Evolutionary conservation across 768 basidiomycete species (phyloP).

Genomic region (Saitozyma podzolica): DNA sequence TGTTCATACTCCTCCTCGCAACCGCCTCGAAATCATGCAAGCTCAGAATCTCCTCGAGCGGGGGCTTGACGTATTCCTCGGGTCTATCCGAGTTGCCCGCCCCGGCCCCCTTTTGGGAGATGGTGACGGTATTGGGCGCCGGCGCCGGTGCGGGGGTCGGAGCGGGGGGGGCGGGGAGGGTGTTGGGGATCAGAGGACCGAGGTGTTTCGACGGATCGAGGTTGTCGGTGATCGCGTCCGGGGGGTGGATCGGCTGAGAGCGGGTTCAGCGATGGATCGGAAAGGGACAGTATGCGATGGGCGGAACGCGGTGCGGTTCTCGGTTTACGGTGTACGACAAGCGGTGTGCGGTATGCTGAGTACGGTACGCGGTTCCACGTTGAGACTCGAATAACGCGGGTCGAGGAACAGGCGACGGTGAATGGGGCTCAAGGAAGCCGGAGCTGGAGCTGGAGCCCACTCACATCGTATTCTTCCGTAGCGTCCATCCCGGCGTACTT

Average conservation of each 20-base stretch:
- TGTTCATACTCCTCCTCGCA: constrained; percentile 69
- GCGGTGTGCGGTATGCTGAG: no score
- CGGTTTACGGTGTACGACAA: no score
- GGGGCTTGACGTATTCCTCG: constrained; percentile 40
- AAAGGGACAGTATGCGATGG: no score
- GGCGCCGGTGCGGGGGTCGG: constrained; percentile 19
- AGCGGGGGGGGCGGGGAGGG: constrained; percentile 27
- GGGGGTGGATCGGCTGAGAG: constrained; percentile 75
- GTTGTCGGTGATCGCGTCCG: constrained; percentile 66
- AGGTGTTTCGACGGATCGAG: constrained; percentile 44
- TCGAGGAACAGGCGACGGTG: constrained; percentile 50
- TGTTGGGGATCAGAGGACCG: constrained; percentile 32
- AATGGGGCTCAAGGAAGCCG: neutral
- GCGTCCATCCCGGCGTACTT: constrained; percentile 84
- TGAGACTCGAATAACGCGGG: no score
- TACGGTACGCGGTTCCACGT: no score
- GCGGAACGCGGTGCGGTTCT: no score
- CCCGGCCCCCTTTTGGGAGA: constrained; percentile 46
- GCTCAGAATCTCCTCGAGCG: constrained; percentile 62
- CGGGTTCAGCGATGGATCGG: no score
- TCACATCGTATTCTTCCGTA: constrained; percentile 58
- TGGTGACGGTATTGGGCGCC: constrained; percentile 9
- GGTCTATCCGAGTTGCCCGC: constrained; percentile 32
- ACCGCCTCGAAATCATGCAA: constrained; percentile 82
- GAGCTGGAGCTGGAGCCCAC: neutral